Evolutionary conservation across 1,139 yeast species (phyloP).

Genomic region (Yamadazyma triangularis): DNA sequence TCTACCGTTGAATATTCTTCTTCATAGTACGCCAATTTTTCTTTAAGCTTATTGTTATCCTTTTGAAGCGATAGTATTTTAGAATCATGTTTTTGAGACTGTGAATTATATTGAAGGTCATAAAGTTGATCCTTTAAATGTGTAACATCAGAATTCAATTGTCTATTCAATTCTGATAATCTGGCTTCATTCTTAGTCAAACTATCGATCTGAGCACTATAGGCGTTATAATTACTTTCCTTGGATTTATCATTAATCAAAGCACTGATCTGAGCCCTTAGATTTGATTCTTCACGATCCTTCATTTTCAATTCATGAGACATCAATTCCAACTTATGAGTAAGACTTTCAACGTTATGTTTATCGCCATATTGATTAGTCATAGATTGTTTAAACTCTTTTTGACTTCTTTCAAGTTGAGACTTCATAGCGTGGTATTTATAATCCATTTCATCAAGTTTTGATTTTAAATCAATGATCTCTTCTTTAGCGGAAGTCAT

Average conservation of each 20-base stretch:
- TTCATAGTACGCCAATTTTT: conserved; percentile 23
- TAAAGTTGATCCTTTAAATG: conserved; percentile 17
- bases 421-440: conserved; percentile 4
- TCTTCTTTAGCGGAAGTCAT: neutral
- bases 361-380: conserved; percentile 4
- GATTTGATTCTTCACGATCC: conserved; percentile 17
- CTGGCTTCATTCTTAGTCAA: conserved; percentile 15
- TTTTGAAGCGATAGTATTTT: conserved; percentile 8
- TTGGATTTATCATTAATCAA: conserved; percentile 14
- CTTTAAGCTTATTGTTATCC: conserved; percentile 19
- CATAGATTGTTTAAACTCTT: conserved; percentile 7
- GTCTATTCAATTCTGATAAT: conserved; percentile 14
- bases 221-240: conserved; percentile 8
- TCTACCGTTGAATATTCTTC: conserved; percentile 21
- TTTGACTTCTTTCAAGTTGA: conserved; percentile 6
- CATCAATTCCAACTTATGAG: conserved; percentile 11
- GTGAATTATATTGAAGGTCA: conserved; percentile 10
- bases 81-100: conserved; percentile 10
- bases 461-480: conserved; percentile 1
- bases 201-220: conserved; percentile 17
- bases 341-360: conserved; percentile 8
- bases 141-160: conserved; percentile 17
- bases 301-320: conserved; percentile 18
- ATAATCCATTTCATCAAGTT: conserved; percentile 8
- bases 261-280: conserved; percentile 21